phyloP scores from a whole-genome alignment of 176 grass and related monocot species.

The Pontederia paniculata region DNA sequence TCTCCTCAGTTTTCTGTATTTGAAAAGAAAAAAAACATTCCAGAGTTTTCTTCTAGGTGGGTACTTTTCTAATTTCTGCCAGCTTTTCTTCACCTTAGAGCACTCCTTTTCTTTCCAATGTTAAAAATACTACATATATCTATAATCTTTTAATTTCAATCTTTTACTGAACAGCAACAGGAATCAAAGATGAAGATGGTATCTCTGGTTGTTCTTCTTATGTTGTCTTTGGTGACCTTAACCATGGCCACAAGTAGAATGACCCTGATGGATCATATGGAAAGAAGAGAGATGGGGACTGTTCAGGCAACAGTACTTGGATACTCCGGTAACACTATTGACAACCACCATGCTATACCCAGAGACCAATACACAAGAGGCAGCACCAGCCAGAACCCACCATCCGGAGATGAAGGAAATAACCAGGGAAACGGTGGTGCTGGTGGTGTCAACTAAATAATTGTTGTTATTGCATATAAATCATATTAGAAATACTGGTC shows the following conservation, averaged over 20 bases:
- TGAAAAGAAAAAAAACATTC: no score
- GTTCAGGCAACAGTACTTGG: neutral
- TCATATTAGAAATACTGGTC: no score
- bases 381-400: slow-evolving; percentile 1
- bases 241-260: slow-evolving; percentile 16
- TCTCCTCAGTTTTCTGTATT: neutral
- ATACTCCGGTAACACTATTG: slow-evolving; percentile 10
- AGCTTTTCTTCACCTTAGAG: neutral
- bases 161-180: neutral
- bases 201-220: slow-evolving; percentile 12
- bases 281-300: slow-evolving; percentile 5
- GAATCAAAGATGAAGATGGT: slow-evolving; percentile 20
- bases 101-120: neutral
- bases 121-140: neutral
- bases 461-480: no score
- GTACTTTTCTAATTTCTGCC: neutral
- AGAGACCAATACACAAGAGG: slow-evolving; percentile 25
- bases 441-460: neutral
- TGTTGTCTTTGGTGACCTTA: slow-evolving; percentile 9
- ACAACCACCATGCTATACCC: slow-evolving; percentile 34
- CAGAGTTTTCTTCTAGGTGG: slow-evolving; percentile 2
- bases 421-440: slow-evolving; percentile 12
- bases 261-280: slow-evolving; percentile 23
- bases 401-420: slow-evolving; percentile 4
- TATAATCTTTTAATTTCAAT: neutral